Evolutionary conservation across 768 basidiomycete species (phyloP).

Genomic region (Asterophora lycoperdoides): DNA sequence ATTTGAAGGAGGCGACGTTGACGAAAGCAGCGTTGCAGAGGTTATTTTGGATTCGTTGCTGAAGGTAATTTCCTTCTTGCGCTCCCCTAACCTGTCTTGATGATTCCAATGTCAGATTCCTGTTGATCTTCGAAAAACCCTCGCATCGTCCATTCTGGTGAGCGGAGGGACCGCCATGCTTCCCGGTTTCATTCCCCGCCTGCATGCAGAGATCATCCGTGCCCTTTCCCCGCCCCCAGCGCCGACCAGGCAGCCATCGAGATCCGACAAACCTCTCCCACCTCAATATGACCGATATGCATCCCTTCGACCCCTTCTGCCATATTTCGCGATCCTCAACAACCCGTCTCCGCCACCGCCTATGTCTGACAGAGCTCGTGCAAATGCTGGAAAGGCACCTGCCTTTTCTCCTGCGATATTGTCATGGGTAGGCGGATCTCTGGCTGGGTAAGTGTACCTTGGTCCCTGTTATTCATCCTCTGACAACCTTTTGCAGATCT

Average conservation of each 20-base stretch:
- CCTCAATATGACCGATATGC: conserved; percentile 73
- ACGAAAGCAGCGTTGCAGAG: conserved; percentile 82
- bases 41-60: conserved; percentile 73
- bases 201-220: conserved; percentile 74
- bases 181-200: conserved; percentile 87
- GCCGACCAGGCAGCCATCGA: conserved; percentile 30
- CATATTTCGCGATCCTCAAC: conserved; percentile 80
- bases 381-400: conserved; percentile 79
- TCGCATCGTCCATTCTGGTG: conserved; percentile 82
- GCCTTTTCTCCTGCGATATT: conserved; percentile 78
- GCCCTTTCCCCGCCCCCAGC: conserved; percentile 42
- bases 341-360: conserved; percentile 63
- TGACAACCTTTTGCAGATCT: conserved; percentile 41
- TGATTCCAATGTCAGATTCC: conserved; percentile 55
- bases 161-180: conserved; percentile 89
- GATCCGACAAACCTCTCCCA: conserved; percentile 35
- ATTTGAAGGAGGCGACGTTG: conserved; percentile 86
- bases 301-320: conserved; percentile 62
- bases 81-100: not conserved
- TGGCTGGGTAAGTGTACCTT: conserved; percentile 71
- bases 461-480: not conserved
- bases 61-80: conserved; percentile 46
- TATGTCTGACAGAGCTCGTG: conserved; percentile 45
- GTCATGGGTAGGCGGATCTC: conserved; percentile 90
- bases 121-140: conserved; percentile 80